Conservation (phyloP, 2,329 filamentous ascomycete genomes). For the Fusarium torreyae region DNA sequence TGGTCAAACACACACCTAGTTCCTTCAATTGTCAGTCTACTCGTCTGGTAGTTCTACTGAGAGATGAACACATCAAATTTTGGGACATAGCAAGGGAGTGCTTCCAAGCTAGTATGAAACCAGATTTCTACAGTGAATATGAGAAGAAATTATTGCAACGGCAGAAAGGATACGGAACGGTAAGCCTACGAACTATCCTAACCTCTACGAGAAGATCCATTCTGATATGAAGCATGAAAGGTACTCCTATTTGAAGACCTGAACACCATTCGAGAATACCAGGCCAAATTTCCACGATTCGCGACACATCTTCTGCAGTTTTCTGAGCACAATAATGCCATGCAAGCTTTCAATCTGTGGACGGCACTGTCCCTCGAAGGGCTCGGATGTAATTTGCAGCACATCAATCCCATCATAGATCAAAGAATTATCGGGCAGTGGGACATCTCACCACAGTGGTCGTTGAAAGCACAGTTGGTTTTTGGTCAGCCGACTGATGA, state of each 20-base stretch:
- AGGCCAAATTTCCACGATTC: conserved; percentile 14
- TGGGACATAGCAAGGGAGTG: conserved; percentile 26
- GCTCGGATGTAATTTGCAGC: conserved; percentile 30
- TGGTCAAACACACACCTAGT: conserved; percentile 23
- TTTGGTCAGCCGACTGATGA: conserved; percentile 18
- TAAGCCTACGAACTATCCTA: background rate
- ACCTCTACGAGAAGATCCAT: too few species aligned
- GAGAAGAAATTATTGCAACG: conserved; percentile 25
- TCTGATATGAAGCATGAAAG: conserved; percentile 3
- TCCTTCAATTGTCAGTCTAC: conserved; percentile 34
- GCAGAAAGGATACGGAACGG: conserved; percentile 17
- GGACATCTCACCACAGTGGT: conserved; percentile 28
- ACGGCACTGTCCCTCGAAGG: conserved; percentile 21
- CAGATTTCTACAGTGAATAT: conserved; percentile 4
- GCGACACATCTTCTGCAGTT: conserved; percentile 23
- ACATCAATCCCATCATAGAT: conserved; percentile 29
- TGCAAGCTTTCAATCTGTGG: conserved; percentile 32
- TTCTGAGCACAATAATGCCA: conserved; percentile 33
- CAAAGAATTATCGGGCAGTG: conserved; percentile 26
- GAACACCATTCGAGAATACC: conserved; percentile 20
- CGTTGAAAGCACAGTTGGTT: conserved; percentile 30
- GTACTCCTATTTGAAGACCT: conserved; percentile 32
- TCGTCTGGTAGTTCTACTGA: conserved; percentile 19
- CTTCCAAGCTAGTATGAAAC: conserved; percentile 19
- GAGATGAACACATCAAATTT: conserved; percentile 20